Percentiles rank a stretch among this genome's conserved stretches.
phyloP scores from a whole-genome alignment of 176 grass and related monocot species.

The Carex parvula region DNA sequence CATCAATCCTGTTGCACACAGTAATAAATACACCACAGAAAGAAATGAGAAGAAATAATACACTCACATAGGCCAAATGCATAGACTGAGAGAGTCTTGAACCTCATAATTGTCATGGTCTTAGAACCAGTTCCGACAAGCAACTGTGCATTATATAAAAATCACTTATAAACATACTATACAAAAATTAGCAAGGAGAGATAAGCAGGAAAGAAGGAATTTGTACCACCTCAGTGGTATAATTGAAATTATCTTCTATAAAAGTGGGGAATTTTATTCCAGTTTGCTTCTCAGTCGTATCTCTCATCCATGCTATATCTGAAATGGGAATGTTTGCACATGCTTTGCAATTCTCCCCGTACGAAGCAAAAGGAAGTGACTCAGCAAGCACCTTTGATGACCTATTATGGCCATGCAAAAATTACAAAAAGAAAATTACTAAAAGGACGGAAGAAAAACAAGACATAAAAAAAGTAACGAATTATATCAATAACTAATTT shows the following conservation, averaged over 20 bases:
- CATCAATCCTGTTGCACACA: conserved; percentile 48
- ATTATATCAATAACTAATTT: not conserved
- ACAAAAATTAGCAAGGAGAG: conserved; percentile 1
- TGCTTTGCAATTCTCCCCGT: conserved; percentile 34
- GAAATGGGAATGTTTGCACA: conserved; percentile 43
- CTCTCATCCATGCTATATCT: conserved; percentile 56
- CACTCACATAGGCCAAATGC: conserved; percentile 99
- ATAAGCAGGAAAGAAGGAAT: not conserved
- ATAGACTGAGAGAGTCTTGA: conserved; percentile 82
- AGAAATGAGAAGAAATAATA: conserved; percentile 4
- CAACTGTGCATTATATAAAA: conserved; percentile 47
- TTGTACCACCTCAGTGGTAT: conserved; percentile 43
- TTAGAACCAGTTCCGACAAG: conserved; percentile 92
- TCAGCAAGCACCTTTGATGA: conserved; percentile 62
- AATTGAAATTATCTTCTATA: conserved; percentile 57
- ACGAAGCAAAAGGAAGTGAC: conserved; percentile 42
- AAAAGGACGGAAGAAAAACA: conserved; percentile 1
- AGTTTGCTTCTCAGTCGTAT: conserved; percentile 89
- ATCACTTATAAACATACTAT: conserved; percentile 4
- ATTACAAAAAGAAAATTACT: no score
- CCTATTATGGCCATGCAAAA: conserved; percentile 47
- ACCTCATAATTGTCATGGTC: conserved; percentile 75
- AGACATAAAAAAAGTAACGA: conserved; percentile 3
- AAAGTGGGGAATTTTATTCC: conserved; percentile 89
- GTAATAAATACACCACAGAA: not conserved